Evolutionary conservation across 2,329 filamentous ascomycete genomes (phyloP).

Genomic region (Penicillium corylophilum): DNA sequence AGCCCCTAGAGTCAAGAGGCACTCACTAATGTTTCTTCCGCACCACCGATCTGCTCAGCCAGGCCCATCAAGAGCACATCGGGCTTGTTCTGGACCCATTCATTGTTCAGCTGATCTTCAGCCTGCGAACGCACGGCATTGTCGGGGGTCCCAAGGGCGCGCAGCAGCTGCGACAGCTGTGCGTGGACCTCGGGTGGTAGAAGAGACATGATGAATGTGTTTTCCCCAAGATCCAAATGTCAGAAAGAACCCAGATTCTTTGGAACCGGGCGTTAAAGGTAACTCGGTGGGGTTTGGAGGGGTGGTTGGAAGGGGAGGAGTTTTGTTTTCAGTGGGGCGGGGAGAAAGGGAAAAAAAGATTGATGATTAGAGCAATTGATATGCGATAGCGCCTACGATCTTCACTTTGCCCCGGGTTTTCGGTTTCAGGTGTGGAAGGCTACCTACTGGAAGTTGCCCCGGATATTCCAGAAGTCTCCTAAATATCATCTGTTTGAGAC

Average conservation of each 20-base stretch:
- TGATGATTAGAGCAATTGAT: constrained; percentile 22
- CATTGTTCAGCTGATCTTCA: constrained; percentile 85
- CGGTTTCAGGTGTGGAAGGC: background rate
- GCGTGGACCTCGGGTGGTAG: constrained; percentile 80
- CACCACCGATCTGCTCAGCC: constrained; percentile 82
- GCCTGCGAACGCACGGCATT: constrained; percentile 81
- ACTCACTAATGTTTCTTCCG: constrained; percentile 70
- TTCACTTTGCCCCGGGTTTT: background rate
- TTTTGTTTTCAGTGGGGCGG: constrained; percentile 33
- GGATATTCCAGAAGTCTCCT: background rate
- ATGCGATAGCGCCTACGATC: constrained; percentile 16
- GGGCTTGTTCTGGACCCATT: constrained; percentile 79
- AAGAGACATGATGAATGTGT: constrained; percentile 67
- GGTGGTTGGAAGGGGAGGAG: constrained; percentile 23
- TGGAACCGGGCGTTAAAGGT: constrained; percentile 16
- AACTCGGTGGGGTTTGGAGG: constrained; percentile 14
- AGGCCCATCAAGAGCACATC: constrained; percentile 91
- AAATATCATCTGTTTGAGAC: background rate
- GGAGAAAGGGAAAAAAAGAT: constrained; percentile 27
- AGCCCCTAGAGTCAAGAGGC: background rate
- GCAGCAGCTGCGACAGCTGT: constrained; percentile 81
- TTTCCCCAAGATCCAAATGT: constrained; percentile 30
- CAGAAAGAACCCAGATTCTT: constrained; percentile 21
- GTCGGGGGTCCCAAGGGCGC: constrained; percentile 84
- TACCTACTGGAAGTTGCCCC: background rate